phyloP scores from a whole-genome alignment of 2,329 filamentous ascomycete species.

The Rhexocercosporidium sp. region DNA sequence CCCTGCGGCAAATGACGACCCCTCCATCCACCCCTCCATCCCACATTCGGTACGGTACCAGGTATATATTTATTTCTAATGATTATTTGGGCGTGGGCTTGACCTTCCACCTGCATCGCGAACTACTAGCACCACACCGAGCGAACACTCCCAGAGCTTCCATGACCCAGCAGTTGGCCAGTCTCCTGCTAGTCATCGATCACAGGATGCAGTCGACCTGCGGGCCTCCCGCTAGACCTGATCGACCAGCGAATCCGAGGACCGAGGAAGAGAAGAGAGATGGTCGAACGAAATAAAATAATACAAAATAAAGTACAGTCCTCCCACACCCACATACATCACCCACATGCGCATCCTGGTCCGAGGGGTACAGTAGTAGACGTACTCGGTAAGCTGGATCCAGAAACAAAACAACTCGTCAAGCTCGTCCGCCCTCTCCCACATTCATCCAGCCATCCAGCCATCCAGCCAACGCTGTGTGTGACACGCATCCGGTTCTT shows the following conservation, averaged over 20 bases:
- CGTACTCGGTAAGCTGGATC: slow-evolving; percentile 11
- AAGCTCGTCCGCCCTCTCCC: not conserved
- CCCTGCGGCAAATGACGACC: slow-evolving; percentile 17
- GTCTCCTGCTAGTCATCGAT: slow-evolving; percentile 18
- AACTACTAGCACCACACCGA: slow-evolving; percentile 1
- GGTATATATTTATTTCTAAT: no score
- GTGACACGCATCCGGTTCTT: not conserved
- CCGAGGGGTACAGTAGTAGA: not conserved
- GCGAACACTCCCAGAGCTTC: not conserved
- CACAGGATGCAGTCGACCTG: slow-evolving; percentile 30
- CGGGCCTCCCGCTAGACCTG: slow-evolving; percentile 17
- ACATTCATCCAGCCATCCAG: not conserved
- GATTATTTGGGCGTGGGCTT: not conserved
- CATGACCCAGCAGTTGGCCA: not conserved
- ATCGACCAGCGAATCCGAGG: not conserved
- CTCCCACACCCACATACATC: not conserved
- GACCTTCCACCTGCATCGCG: not conserved
- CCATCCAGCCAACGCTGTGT: not conserved
- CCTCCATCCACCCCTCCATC: slow-evolving; percentile 4
- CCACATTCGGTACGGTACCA: not conserved
- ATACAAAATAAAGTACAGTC: not conserved
- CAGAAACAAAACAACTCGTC: slow-evolving; percentile 1
- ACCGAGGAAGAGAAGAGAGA: not conserved
- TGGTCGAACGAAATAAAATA: not conserved
- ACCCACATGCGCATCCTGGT: not conserved